Conservation (phyloP, 192 early-diverging fungal genomes). For the Coemansia sp. region DNA sequence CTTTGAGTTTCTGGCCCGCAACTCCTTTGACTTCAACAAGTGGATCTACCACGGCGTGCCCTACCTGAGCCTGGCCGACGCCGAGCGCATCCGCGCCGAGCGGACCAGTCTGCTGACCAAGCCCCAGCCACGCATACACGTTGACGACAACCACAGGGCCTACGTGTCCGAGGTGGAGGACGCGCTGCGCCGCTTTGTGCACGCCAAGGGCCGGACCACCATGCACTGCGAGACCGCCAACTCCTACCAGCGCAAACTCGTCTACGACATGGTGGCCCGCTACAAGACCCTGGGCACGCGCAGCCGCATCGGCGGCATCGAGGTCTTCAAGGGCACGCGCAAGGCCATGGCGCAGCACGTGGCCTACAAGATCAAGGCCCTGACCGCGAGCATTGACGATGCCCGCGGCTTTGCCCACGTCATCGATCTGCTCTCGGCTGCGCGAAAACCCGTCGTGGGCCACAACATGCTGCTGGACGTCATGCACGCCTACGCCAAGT, state of each 20-base stretch:
- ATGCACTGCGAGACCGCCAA: conserved; percentile 49
- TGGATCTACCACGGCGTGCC: conserved; percentile 78
- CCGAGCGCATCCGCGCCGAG: conserved; percentile 14
- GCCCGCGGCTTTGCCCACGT: conserved; percentile 69
- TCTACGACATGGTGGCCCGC: conserved; percentile 70
- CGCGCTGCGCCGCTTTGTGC: conserved; percentile 11
- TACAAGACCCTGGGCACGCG: conserved; percentile 43
- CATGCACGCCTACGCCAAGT: conserved; percentile 74
- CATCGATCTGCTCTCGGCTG: conserved; percentile 68
- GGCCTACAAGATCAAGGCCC: conserved; percentile 15
- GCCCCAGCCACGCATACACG: conserved; percentile 7
- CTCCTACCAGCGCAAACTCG: conserved; percentile 63
- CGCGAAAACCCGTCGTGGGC: conserved; percentile 75
- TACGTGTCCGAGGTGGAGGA: conserved; percentile 25
- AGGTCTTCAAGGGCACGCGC: conserved; percentile 43
- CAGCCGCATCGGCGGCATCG: conserved; percentile 25
- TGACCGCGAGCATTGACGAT: conserved; percentile 47
- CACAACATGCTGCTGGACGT: conserved; percentile 90
- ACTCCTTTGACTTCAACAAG: conserved; percentile 89
- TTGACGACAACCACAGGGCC: conserved; percentile 10
- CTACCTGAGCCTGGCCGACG: conserved; percentile 44
- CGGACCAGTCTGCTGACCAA: conserved; percentile 17
- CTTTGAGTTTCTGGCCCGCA: conserved; percentile 69
- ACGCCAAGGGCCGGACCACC: background rate
- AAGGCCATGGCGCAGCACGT: conserved; percentile 21